phyloP scores from a whole-genome alignment of 202 grass and related monocot species.

The Panicum hallii region DNA sequence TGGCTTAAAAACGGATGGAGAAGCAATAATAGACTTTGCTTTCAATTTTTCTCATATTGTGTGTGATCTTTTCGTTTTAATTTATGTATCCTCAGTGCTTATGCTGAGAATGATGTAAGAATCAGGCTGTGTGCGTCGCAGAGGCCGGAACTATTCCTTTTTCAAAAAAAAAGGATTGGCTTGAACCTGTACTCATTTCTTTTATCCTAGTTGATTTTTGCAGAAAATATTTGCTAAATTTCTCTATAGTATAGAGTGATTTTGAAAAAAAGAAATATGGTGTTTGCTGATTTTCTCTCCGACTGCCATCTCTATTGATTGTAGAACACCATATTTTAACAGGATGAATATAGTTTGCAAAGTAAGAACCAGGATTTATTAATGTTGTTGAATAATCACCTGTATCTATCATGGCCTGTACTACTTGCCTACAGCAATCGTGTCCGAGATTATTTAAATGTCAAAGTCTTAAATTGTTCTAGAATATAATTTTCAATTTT shows the following conservation, averaged over 20 bases:
- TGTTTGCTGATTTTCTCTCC: neutral
- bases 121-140: too few species aligned
- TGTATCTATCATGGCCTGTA: slow-evolving; percentile 15
- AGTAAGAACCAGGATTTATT: slow-evolving; percentile 9
- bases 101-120: too few species aligned
- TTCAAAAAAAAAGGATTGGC: too few species aligned
- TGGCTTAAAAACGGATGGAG: neutral
- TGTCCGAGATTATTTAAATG: neutral
- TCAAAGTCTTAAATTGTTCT: neutral
- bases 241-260: neutral
- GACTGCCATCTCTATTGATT: neutral
- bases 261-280: neutral
- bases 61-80: too few species aligned
- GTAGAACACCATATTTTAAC: neutral
- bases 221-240: neutral
- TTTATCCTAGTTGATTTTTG: neutral
- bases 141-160: too few species aligned
- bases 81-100: too few species aligned
- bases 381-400: slow-evolving; percentile 14
- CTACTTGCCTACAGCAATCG: neutral
- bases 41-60: too few species aligned
- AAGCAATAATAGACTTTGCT: too few species aligned
- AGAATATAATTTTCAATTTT: slow-evolving; percentile 36
- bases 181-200: neutral
- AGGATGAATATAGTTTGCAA: slow-evolving; percentile 1